These are phyloP conservation scores for Pestalotiopsis sp. DNA, from an alignment of 2,329 filamentous ascomycete genomes.

Conservation along the genomic window DNA sequence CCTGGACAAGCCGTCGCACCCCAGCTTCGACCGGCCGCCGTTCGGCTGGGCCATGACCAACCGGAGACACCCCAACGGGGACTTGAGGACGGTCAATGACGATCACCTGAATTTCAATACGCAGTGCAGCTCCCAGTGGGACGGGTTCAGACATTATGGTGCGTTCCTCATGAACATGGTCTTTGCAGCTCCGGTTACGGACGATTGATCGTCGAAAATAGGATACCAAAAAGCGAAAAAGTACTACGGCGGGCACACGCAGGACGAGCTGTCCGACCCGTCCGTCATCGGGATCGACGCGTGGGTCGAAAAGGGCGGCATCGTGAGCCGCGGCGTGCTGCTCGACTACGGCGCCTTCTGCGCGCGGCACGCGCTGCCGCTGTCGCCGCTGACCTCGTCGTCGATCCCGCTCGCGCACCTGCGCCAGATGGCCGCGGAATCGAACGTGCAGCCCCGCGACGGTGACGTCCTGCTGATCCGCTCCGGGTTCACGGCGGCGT, in stretches of 20 bases:
- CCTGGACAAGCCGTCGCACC: constrained; percentile 31
- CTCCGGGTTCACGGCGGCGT: constrained; percentile 34
- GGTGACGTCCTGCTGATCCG: constrained; percentile 43
- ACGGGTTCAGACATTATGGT: constrained; percentile 38
- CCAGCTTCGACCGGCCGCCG: constrained; percentile 14
- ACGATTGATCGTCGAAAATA: constrained; percentile 14
- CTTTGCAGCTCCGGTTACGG: too few relatives aligned
- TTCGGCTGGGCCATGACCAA: constrained; percentile 16
- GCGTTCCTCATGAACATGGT: constrained; percentile 4
- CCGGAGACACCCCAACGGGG: neutral
- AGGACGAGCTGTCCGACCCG: constrained; percentile 36
- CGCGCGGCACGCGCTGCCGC: constrained; percentile 8
- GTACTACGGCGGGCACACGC: constrained; percentile 43
- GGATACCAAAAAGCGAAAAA: constrained; percentile 40
- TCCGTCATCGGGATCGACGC: constrained; percentile 44
- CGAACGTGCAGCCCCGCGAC: constrained; percentile 33
- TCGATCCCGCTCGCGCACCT: constrained; percentile 26
- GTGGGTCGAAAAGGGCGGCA: constrained; percentile 37
- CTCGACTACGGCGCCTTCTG: constrained; percentile 37
- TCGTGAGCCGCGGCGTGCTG: constrained; percentile 49
- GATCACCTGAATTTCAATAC: constrained; percentile 38
- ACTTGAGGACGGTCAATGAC: constrained; percentile 28
- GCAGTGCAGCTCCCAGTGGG: constrained; percentile 38
- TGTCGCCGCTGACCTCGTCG: constrained; percentile 15
- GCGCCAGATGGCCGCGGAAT: constrained; percentile 33